Percentiles rank a stretch among this genome's conserved stretches.
phyloP scores from a whole-genome alignment of 2,329 filamentous ascomycete species.

The Fusarium siculi region DNA sequence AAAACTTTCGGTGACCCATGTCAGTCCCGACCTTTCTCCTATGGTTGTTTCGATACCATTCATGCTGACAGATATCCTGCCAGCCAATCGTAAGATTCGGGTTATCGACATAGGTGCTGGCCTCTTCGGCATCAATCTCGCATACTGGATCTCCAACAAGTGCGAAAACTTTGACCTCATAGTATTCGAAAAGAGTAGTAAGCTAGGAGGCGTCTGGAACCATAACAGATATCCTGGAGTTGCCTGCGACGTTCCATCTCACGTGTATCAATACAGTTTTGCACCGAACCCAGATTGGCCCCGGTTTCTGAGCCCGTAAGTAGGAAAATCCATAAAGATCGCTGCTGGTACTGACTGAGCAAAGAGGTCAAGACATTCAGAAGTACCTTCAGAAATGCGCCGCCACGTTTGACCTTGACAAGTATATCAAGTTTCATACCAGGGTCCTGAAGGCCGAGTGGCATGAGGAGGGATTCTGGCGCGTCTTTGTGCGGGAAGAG shows the following conservation, averaged over 20 bases:
- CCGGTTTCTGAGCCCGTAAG: background rate
- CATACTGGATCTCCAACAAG: background rate
- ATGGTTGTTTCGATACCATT: background rate
- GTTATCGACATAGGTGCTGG: background rate
- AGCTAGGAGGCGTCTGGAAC: background rate
- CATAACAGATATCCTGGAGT: background rate
- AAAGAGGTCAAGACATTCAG: background rate
- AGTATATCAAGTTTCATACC: background rate
- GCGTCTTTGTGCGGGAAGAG: background rate
- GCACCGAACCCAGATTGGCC: background rate
- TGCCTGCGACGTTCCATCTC: background rate
- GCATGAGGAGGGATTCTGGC: background rate
- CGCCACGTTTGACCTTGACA: background rate
- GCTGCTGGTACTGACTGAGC: background rate
- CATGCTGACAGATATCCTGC: rapidly evolving
- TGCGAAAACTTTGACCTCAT: background rate
- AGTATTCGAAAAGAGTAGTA: background rate
- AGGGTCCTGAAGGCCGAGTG: background rate
- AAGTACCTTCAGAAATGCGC: background rate
- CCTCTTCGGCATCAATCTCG: background rate
- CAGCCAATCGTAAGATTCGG: background rate
- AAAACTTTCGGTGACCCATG: background rate
- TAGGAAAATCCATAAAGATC: rapidly evolving
- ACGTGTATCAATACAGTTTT: background rate
- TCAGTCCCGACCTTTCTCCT: background rate